Conservation (phyloP, 768 basidiomycete species). For the Collybia sordida region DNA sequence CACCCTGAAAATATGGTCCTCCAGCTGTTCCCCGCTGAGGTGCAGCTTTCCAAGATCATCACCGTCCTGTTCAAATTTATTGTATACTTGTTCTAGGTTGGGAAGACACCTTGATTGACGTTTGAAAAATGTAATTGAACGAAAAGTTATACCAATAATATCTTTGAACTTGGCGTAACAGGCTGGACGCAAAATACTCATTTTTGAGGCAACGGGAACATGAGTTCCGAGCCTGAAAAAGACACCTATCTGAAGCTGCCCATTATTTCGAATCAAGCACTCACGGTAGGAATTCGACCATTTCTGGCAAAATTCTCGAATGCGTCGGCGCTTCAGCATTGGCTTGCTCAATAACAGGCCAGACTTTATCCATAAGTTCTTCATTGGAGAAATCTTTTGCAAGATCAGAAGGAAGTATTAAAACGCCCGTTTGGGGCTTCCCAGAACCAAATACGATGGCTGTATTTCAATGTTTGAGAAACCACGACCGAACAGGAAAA, state of each 20-base stretch:
- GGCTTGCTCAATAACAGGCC: constrained; percentile 48
- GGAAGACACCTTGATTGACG: no score
- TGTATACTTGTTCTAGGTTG: constrained; percentile 28
- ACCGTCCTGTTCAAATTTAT: constrained; percentile 41
- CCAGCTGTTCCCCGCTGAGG: constrained; percentile 26
- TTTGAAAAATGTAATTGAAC: no score
- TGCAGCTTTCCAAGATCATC: constrained; percentile 23
- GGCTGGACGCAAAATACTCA: constrained; percentile 45
- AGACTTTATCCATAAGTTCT: constrained; percentile 31
- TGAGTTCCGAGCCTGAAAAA: constrained; percentile 31
- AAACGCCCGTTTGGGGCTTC: constrained; percentile 46
- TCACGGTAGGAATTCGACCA: constrained; percentile 46
- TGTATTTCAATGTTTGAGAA: background rate
- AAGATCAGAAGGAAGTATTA: constrained; percentile 49
- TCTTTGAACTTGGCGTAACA: constrained; percentile 51
- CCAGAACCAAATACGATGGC: constrained; percentile 55
- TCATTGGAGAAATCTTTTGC: constrained; percentile 20
- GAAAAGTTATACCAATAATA: constrained; percentile 33
- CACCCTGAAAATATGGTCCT: constrained; percentile 32
- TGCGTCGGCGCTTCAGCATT: constrained; percentile 53
- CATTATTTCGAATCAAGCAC: constrained; percentile 6
- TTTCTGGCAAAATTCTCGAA: constrained; percentile 49
- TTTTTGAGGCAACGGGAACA: constrained; percentile 54
- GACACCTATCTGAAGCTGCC: background rate
- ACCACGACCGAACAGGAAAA: background rate